phyloP scores from a whole-genome alignment of 208 protist genomes.

The Trypanosoma rangeli region DNA sequence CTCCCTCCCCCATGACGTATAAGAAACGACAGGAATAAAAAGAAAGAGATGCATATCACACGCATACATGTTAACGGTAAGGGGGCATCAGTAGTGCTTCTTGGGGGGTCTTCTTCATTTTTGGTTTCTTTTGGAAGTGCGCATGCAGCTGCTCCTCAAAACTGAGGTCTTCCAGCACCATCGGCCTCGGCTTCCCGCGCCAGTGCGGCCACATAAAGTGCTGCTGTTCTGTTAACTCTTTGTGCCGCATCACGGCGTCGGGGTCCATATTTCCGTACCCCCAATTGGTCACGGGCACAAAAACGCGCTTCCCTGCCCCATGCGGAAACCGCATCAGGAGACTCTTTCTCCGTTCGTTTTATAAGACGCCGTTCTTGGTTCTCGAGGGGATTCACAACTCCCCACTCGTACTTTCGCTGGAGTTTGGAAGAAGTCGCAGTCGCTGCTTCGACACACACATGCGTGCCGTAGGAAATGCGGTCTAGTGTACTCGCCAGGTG shows the following conservation, averaged over 20 bases:
- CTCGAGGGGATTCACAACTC: slow-evolving; percentile 79
- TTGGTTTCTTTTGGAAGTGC: slow-evolving; percentile 84
- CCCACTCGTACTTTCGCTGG: slow-evolving; percentile 87
- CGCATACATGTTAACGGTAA: slow-evolving; percentile 12
- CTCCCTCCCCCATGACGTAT: neutral
- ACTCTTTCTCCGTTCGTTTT: slow-evolving; percentile 60
- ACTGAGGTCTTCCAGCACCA: slow-evolving; percentile 84
- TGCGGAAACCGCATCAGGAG: slow-evolving; percentile 78
- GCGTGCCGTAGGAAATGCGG: slow-evolving; percentile 79
- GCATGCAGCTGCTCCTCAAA: slow-evolving; percentile 90
- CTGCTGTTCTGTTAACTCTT: slow-evolving; percentile 83
- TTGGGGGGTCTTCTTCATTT: slow-evolving; percentile 91
- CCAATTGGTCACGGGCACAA: slow-evolving; percentile 93
- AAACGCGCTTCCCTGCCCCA: slow-evolving; percentile 74
- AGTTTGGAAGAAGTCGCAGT: slow-evolving; percentile 74
- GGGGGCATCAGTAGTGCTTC: slow-evolving; percentile 67
- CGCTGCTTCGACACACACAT: slow-evolving; percentile 85
- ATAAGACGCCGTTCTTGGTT: slow-evolving; percentile 66
- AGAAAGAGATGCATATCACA: neutral
- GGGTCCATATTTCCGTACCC: slow-evolving; percentile 89
- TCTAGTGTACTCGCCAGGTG: slow-evolving; percentile 83
- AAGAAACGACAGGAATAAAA: neutral
- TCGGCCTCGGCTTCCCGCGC: slow-evolving; percentile 78
- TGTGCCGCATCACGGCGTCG: slow-evolving; percentile 81
- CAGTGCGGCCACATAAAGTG: slow-evolving; percentile 89